Conservation (phyloP, 2,329 filamentous ascomycete species). For the Ophiocordyceps sinensis region DNA sequence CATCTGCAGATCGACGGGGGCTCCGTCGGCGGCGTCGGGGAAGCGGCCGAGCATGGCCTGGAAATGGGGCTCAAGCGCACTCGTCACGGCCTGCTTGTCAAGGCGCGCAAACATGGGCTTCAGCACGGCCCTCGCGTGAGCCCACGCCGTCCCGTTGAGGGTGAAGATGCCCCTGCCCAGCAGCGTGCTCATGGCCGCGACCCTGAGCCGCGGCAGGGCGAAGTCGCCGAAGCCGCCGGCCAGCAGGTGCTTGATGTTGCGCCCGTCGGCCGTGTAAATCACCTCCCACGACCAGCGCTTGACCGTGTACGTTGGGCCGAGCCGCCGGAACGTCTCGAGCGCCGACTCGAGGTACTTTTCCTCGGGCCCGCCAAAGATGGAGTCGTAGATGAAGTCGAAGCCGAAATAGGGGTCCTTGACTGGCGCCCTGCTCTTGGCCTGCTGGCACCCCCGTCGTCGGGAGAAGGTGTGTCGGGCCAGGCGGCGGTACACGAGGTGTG, state of each 20-base stretch:
- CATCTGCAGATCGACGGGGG: conserved; percentile 24
- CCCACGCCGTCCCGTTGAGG: conserved; percentile 31
- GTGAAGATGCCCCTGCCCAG: conserved; percentile 34
- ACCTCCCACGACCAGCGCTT: conserved; percentile 17
- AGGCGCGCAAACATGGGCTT: conserved; percentile 18
- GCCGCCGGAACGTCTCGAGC: conserved; percentile 10
- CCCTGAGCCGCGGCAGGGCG: conserved; percentile 20
- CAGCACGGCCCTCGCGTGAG: conserved; percentile 23
- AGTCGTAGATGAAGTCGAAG: conserved; percentile 19
- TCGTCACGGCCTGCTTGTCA: conserved; percentile 13
- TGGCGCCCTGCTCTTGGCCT: conserved; percentile 8
- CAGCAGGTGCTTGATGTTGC: conserved; percentile 41
- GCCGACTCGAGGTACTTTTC: conserved; percentile 15
- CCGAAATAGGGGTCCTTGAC: conserved; percentile 18
- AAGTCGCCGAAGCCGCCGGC: conserved; percentile 38
- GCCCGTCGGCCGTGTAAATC: conserved; percentile 26
- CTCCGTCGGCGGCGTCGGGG: conserved; percentile 6
- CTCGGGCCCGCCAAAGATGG: conserved; percentile 11
- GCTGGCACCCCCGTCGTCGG: conserved; percentile 9
- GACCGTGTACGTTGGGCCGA: conserved; percentile 18
- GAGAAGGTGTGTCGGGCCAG: conserved; percentile 7
- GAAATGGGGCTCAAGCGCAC: conserved; percentile 19
- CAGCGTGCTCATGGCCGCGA: conserved; percentile 21
- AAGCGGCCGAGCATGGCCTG: conserved; percentile 22
- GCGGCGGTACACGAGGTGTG: conserved; percentile 5